phyloP scores from a whole-genome alignment of 257 asterid species.

The Primulina eburnea region DNA sequence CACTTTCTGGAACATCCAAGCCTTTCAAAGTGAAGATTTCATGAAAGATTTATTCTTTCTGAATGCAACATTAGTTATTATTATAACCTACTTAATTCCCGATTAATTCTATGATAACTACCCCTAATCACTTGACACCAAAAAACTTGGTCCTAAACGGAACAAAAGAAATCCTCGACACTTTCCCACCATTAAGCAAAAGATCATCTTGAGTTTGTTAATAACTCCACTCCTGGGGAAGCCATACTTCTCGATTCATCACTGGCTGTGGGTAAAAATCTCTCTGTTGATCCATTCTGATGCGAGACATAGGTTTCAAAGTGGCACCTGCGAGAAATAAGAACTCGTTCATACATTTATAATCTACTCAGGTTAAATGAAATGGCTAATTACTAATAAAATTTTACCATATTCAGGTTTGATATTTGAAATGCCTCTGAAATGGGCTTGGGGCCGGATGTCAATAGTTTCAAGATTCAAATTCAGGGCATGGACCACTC shows the following conservation, averaged over 20 bases:
- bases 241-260: slow-evolving; percentile 48
- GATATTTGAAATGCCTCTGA: slow-evolving; percentile 20
- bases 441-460: slow-evolving; percentile 20
- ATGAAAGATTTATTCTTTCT: neutral
- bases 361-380: neutral
- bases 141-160: neutral
- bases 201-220: slow-evolving; percentile 16
- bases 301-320: slow-evolving; percentile 16
- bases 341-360: neutral
- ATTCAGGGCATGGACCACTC: slow-evolving; percentile 66
- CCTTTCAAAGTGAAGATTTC: neutral
- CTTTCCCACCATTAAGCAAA: neutral
- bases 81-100: too few relatives aligned
- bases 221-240: slow-evolving; percentile 84
- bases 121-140: neutral
- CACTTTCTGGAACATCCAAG: neutral
- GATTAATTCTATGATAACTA: neutral
- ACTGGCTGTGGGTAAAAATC: slow-evolving; percentile 22
- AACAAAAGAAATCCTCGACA: neutral
- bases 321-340: slow-evolving; percentile 19
- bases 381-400: neutral
- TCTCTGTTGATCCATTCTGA: slow-evolving; percentile 29
- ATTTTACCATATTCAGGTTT: slow-evolving; percentile 35
- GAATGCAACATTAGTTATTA: neutral
- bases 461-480: slow-evolving; percentile 44